These are phyloP conservation scores for Yamadazyma blattariae DNA, from an alignment of 1,139 yeast genomes.

Conservation along the genomic window DNA sequence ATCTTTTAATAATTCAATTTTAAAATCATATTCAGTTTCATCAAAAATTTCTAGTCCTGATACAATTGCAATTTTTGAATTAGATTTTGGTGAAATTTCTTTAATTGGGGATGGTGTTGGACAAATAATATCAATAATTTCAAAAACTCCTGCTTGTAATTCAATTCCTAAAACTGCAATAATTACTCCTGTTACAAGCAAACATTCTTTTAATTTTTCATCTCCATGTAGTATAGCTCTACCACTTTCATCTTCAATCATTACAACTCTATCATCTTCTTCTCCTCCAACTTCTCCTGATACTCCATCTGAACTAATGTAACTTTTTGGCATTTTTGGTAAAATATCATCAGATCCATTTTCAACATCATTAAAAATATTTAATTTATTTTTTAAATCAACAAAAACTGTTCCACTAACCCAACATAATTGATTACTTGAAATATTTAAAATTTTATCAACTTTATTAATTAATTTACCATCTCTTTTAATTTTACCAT, in stretches of 20 bases:
- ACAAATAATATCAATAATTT: constrained; percentile 73
- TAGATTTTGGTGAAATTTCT: constrained; percentile 19
- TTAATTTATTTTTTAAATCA: constrained; percentile 82
- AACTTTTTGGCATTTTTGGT: constrained; percentile 33
- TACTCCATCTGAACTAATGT: constrained; percentile 21
- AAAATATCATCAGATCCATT: constrained; percentile 52
- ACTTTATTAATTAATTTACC: constrained; percentile 35
- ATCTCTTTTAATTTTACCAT: constrained; percentile 39
- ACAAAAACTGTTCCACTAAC: constrained; percentile 87
- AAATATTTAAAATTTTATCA: constrained; percentile 75
- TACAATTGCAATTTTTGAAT: constrained; percentile 51
- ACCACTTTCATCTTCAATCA: constrained; percentile 94
- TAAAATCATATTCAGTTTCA: constrained; percentile 38
- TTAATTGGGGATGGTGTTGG: constrained; percentile 65
- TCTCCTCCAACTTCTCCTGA: no score
- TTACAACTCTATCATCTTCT: constrained; percentile 46
- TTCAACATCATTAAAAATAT: constrained; percentile 78
- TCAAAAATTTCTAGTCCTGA: constrained; percentile 68
- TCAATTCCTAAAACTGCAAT: constrained; percentile 88
- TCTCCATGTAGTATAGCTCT: constrained; percentile 74
- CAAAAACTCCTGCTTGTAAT: constrained; percentile 78
- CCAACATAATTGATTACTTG: constrained; percentile 73
- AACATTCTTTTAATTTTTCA: constrained; percentile 40
- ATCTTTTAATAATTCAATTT: constrained; percentile 64
- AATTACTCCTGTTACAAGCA: constrained; percentile 82